Evolutionary conservation across 768 basidiomycete species (phyloP).

Genomic region (Tulasnella sp.): DNA sequence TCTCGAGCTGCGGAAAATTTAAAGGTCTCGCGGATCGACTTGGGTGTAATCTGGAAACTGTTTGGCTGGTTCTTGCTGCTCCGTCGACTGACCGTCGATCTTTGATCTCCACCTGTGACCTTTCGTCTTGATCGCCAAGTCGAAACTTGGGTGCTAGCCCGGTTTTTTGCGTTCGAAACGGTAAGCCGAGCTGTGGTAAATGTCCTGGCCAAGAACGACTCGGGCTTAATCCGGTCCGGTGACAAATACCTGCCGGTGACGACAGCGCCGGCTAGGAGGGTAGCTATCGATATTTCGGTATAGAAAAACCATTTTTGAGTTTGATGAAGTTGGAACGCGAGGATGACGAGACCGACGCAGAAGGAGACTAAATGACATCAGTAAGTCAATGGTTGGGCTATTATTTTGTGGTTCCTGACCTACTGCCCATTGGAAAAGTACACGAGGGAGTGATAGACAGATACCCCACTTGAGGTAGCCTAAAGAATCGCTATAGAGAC

Average conservation of each 20-base stretch:
- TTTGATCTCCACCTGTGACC: not conserved
- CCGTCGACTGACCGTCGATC: too few relatives aligned
- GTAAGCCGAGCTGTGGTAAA: not conserved
- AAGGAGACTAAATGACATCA: not conserved
- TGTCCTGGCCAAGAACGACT: not conserved
- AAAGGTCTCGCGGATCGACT: too few relatives aligned
- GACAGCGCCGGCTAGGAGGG: not conserved
- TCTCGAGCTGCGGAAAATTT: too few relatives aligned
- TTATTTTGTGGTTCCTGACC: not conserved
- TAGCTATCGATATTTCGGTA: too few relatives aligned
- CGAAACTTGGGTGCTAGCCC: not conserved
- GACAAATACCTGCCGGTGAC: not conserved
- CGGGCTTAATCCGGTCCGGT: not conserved
- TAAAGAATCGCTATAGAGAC: not conserved
- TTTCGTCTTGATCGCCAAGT: not conserved
- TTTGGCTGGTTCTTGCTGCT: too few relatives aligned
- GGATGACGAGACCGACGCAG: not conserved
- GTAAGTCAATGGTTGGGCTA: too few relatives aligned
- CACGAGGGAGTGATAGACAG: conserved; percentile 1
- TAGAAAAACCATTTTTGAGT: not conserved
- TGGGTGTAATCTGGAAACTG: too few relatives aligned
- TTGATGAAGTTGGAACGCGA: not conserved
- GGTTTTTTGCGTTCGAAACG: not conserved
- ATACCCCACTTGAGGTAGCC: not conserved
- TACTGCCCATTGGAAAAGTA: conserved; percentile 7